Base-by-base conservation (phyloP, 139 green algal species). In the Gonium pectorale region DNA sequence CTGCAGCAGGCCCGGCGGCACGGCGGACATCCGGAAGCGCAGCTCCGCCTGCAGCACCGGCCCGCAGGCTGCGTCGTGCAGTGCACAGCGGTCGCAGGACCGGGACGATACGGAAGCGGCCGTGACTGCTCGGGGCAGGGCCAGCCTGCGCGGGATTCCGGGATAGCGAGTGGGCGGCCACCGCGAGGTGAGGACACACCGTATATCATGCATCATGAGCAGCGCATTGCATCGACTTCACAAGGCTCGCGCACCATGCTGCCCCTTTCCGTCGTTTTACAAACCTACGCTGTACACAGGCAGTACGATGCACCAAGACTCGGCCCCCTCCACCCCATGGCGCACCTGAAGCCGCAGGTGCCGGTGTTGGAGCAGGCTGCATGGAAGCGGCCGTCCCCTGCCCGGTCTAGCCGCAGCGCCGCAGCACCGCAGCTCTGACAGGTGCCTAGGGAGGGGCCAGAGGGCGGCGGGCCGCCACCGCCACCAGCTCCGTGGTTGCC, bases 361-460 rank as follows among this genome's bases (percentile, higher is more conserved):
- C 38, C 43, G 60, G 72, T 33, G 41, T 40, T 15, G 72, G 80
- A 3, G 29, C 80, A 89, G 77, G 88, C 52, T 19, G 46, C 38
- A 8, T 40, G 66, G 43, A 29, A 84, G 51, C 68, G 49, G 31
- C 56, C 35, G 49, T 49, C 60, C 35, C 3, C 29, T 31, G 15
- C 59, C 52, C 37, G 64, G n/a, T 26, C 17, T 41, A 78, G 66
- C 44, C 56, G 64, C 64, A 59, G 51, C 9, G 43, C n/a, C 27
- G 54, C 80, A 29, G 37, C 63, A 40, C 83, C 94, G 83, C 79
- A 87, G 52, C 72, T 63, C n/a, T 87, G 86, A 73, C 93, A 96
- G 19, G 87, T 49, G 22, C 86, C 90, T 37, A 93, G 83, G 0
- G 3, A 9, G 2, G 33, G 79, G 7, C 64, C 64, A 13, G 4